These are phyloP conservation scores for Akanthomyces uredinophilus DNA, from an alignment of 2,329 filamentous ascomycete genomes.

Conservation along the genomic window DNA sequence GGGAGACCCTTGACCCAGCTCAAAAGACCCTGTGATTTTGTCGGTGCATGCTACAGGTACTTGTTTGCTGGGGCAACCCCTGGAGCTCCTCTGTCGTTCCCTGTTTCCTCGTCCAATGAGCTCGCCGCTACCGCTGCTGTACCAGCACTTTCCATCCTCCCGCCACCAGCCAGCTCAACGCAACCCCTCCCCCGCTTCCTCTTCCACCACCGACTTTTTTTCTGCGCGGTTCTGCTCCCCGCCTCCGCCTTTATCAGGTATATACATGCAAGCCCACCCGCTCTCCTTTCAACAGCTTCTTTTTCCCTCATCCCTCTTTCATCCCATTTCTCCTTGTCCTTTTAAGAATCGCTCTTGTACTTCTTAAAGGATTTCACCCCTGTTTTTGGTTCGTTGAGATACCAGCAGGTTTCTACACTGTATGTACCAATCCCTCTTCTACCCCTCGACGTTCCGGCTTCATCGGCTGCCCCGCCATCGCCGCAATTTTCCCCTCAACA, in stretches of 20 bases:
- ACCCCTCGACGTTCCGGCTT: neutral
- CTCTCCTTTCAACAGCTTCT: conserved; percentile 3
- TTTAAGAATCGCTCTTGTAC: conserved; percentile 5
- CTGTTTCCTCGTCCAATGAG: neutral
- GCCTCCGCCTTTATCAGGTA: conserved; percentile 8
- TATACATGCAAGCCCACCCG: conserved; percentile 9
- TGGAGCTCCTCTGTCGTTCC: neutral
- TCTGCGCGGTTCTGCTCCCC: conserved; percentile 7
- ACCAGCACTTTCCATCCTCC: neutral
- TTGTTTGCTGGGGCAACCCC: no score
- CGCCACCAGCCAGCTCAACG: neutral
- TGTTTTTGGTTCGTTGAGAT: conserved; percentile 6
- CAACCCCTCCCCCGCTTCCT: conserved; percentile 1
- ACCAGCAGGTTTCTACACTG: neutral
- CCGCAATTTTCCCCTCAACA: neutral
- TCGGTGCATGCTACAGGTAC: neutral
- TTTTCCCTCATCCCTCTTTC: conserved; percentile 9
- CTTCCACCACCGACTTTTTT: neutral
- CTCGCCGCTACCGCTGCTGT: neutral
- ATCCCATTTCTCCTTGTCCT: neutral
- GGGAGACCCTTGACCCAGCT: neutral
- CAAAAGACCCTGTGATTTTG: neutral
- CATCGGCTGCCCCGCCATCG: neutral
- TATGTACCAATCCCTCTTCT: neutral
- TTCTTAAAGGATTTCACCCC: conserved; percentile 5